Percentiles rank a stretch among this genome's conserved stretches.
These are phyloP conservation scores for Suillus luteus DNA, from an alignment of 768 basidiomycete genomes.

Conservation along the genomic window DNA sequence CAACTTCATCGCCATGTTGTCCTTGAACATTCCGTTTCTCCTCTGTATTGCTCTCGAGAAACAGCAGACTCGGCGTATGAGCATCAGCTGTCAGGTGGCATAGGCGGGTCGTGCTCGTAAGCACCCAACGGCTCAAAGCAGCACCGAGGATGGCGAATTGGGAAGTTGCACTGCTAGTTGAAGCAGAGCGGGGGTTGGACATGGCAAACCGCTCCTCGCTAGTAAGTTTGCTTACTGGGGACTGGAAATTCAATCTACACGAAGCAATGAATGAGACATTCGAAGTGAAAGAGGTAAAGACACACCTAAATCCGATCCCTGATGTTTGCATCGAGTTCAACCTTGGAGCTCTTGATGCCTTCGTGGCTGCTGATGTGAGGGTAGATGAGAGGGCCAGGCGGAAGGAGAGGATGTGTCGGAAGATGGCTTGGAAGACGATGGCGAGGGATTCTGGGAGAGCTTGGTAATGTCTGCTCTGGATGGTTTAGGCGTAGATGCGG, in stretches of 20 bases:
- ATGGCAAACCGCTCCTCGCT: constrained; percentile 69
- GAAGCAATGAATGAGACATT: too few relatives aligned
- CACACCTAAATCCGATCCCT: too few relatives aligned
- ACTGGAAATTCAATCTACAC: constrained; percentile 66
- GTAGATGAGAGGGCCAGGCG: constrained; percentile 52
- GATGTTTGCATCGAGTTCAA: too few relatives aligned
- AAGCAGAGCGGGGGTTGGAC: constrained; percentile 47
- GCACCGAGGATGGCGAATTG: too few relatives aligned
- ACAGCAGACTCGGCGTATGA: constrained; percentile 35
- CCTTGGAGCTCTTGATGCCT: too few relatives aligned
- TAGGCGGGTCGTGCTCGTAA: too few relatives aligned
- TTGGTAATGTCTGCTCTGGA: constrained; percentile 42
- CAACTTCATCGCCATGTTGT: constrained; percentile 87
- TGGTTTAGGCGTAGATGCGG: constrained; percentile 33
- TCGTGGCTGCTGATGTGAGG: constrained; percentile 19
- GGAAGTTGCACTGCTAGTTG: constrained; percentile 51
- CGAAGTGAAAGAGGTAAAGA: too few relatives aligned
- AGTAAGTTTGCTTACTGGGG: constrained; percentile 54
- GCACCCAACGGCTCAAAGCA: too few relatives aligned
- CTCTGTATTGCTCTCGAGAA: constrained; percentile 35
- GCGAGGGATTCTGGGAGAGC: constrained; percentile 41
- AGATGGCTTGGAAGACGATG: constrained; percentile 47
- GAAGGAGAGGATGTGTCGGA: constrained; percentile 59
- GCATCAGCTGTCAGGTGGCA: constrained; percentile 34
- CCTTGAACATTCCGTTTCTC: constrained; percentile 44